Evolutionary conservation across 768 basidiomycete genomes (phyloP).

Genomic region (Termitomyces sp.): DNA sequence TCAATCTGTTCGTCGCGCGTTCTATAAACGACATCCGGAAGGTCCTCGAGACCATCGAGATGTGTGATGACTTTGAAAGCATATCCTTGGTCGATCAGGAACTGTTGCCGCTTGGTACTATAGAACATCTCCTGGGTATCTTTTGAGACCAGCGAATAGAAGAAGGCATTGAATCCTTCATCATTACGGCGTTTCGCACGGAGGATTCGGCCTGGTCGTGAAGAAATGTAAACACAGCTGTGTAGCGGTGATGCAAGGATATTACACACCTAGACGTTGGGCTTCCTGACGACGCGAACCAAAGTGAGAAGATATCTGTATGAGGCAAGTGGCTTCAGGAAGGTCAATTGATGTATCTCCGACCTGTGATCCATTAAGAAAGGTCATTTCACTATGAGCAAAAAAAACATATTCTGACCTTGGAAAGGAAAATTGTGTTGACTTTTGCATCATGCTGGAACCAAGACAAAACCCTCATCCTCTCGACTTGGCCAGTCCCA

Average conservation of each 20-base stretch:
- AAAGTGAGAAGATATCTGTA: conserved; percentile 99
- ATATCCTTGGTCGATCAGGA: conserved; percentile 98
- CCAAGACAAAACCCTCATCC: conserved; percentile 90
- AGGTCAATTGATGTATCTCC: conserved; percentile 99
- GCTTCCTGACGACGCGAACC: conserved; percentile 98
- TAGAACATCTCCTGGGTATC: conserved; percentile 99
- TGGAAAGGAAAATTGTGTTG: conserved; percentile 98
- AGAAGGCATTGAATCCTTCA: conserved; percentile 99
- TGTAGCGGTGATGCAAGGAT: conserved; percentile 3
- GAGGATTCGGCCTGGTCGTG: conserved; percentile 77
- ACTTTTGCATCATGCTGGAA: conserved; percentile 95
- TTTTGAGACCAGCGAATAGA: conserved; percentile 98
- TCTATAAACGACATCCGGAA: conserved; percentile 88
- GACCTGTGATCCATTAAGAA: conserved; percentile 46
- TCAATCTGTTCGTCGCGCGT: conserved; percentile 94
- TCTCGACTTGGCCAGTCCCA: conserved; percentile 88
- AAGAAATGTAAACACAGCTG: neutral
- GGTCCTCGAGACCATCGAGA: conserved; percentile 83
- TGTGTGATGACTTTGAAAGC: conserved; percentile 99
- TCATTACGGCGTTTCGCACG: conserved; percentile 97
- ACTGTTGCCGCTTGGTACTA: conserved; percentile 97
- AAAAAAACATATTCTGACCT: conserved; percentile 41
- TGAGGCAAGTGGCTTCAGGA: conserved; percentile 97
- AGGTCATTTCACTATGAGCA: neutral
- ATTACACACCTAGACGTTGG: conserved; percentile 74